A percentile compares a stretch with the other conserved stretches of the same genome.
Evolutionary conservation across 345 rosid genomes (phyloP).

Genomic region (Cardamine chenopodiifolia): DNA sequence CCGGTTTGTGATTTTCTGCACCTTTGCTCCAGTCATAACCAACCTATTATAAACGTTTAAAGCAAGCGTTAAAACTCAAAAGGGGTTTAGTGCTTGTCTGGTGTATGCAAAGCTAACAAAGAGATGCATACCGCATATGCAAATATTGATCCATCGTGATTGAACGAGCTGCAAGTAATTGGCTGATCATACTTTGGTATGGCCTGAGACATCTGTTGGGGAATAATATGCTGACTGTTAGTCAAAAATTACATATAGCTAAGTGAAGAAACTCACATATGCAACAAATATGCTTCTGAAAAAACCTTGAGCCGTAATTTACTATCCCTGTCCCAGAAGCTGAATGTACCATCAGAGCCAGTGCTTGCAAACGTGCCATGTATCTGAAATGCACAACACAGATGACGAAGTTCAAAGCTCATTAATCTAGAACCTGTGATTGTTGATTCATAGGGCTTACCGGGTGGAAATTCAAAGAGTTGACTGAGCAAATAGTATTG

Average conservation of each 20-base stretch:
- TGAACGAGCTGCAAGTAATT: slow-evolving; percentile 82
- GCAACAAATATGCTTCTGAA: too few species aligned
- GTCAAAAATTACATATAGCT: neutral
- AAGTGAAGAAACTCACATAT: neutral
- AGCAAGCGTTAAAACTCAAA: neutral
- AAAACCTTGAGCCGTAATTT: slow-evolving; percentile 84
- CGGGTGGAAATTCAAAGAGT: slow-evolving; percentile 89
- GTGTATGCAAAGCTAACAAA: neutral
- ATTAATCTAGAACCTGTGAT: slow-evolving; percentile 10
- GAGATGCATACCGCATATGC: slow-evolving; percentile 70
- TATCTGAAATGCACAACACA: too few species aligned
- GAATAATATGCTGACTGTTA: slow-evolving; percentile 2
- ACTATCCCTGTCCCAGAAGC: slow-evolving; percentile 98
- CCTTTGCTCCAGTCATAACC: slow-evolving; percentile 92
- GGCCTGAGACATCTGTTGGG: slow-evolving; percentile 62
- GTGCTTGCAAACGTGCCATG: slow-evolving; percentile 96
- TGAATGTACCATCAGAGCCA: slow-evolving; percentile 91
- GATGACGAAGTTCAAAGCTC: neutral
- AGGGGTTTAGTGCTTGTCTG: neutral
- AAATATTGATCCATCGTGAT: slow-evolving; percentile 81
- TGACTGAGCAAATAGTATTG: slow-evolving; percentile 82
- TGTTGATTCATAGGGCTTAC: slow-evolving; percentile 51
- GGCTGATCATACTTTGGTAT: slow-evolving; percentile 81
- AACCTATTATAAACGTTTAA: slow-evolving; percentile 45
- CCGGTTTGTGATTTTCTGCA: slow-evolving; percentile 44